Base-by-base conservation (phyloP, 495 filamentous ascomycete genomes). In the Apiosordaria backusii region DNA sequence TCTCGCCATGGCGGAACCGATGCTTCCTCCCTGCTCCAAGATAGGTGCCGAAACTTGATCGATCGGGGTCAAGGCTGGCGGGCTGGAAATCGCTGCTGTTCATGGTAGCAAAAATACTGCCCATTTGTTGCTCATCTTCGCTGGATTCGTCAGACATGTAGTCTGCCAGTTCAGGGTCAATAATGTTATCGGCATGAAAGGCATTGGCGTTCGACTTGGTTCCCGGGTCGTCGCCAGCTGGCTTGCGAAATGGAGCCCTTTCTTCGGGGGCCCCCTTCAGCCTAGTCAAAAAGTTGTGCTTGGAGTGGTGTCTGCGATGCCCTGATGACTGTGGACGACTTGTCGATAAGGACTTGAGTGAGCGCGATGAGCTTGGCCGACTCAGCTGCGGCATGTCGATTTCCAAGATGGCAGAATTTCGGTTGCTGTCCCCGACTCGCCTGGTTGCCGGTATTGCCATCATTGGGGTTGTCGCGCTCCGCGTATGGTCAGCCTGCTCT, bases 121-220 rank as follows among this genome's bases (percentile, higher is more conserved):
- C 93, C 77, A 92, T 87, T 72, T 95, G 92, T 72, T 95, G 92
- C 62, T 98, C 93, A 69, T 97, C 93, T 19, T 89, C 95, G 71
- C 91, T 97, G 1, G 92, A 94, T 22, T 88, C 92, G 75, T 99
- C 96, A 19, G 95, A 98, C 81, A 98, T 89, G 78, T 94, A 98
- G 26, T 92, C 91, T 2, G 93, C 93, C 18, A 98, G 81, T 71
- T 98, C 96, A 3, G 96, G 94, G 71, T 99, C 96, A 73, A 98
- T 98, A 68, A 99, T 97, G 71, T 92, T 97, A 73, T 99, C 96
- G 69, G 92, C 92, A 72, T 98, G 96, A 70, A 99, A 98, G 26
- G 94, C 92, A 40, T 93, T 89, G 7, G 97, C 82, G 16, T 86
- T 85, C n/a, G 85, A 81, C 63, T 87, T 87, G 60, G 81, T 83